Percentiles rank a stretch among this genome's conserved stretches.
Conservation (phyloP, 495 filamentous ascomycete species). For the Recurvomyces mirabilis region DNA sequence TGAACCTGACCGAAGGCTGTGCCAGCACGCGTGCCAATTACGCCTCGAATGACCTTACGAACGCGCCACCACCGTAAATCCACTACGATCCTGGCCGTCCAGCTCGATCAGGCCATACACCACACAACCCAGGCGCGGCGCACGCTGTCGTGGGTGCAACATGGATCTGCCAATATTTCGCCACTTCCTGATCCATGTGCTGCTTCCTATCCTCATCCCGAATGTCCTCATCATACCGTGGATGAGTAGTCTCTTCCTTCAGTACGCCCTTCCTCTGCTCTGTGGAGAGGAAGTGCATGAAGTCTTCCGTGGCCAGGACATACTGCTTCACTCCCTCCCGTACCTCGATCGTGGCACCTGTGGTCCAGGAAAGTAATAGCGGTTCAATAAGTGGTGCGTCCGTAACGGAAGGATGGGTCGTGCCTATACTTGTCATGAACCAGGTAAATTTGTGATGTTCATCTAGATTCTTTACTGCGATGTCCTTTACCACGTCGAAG, state of each 20-base stretch:
- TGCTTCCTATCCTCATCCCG: constrained; percentile 8
- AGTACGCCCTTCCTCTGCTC: constrained; percentile 15
- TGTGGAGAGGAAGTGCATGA: constrained; percentile 13
- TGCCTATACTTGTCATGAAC: constrained; percentile 43
- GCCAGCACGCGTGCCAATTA: too few species aligned
- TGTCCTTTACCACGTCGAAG: constrained; percentile 39
- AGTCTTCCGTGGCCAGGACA: constrained; percentile 18
- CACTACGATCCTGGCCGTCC: not conserved
- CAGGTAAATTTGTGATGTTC: constrained; percentile 28
- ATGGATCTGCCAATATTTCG: constrained; percentile 21
- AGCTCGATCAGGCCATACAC: constrained; percentile 7
- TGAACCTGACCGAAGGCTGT: too few species aligned
- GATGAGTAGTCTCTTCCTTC: constrained; percentile 20
- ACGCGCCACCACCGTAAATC: too few species aligned
- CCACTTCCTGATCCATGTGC: constrained; percentile 13
- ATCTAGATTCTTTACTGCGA: constrained; percentile 25
- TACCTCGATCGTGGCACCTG: constrained; percentile 32
- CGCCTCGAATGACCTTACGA: too few species aligned
- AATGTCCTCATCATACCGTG: constrained; percentile 12
- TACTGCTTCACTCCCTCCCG: constrained; percentile 17
- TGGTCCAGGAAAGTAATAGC: constrained; percentile 37
- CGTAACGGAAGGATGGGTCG: constrained; percentile 42
- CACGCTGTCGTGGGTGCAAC: constrained; percentile 13
- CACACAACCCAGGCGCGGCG: constrained; percentile 8
- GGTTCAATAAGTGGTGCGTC: constrained; percentile 45